Base-by-base conservation (phyloP, 1,139 yeast species). In the Yamadazyma dendronema region DNA sequence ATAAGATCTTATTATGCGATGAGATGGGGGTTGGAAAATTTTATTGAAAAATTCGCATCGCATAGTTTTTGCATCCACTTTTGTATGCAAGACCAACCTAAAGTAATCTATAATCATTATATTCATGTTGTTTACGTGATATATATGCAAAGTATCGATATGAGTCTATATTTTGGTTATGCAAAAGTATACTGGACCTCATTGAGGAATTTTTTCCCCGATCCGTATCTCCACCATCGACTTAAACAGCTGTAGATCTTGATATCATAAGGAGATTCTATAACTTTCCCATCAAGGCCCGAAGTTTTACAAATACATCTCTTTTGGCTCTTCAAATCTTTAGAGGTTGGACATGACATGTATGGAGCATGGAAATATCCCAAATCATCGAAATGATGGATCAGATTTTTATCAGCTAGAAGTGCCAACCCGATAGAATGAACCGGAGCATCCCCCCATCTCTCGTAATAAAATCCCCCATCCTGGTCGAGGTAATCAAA, bases 381-480 rank as follows among this genome's bases (percentile, higher is more conserved):
- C 21, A 92, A 74, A 53, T 89, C 96, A 46, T 89, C 95, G 58
- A 92, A 90, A 59, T 89, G 95, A 52, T 86, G 90, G 35, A 92
- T 74, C 50, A 83, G 79, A 31, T 77, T 59, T 43, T 71, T 77
- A 52, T 85, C 87, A 38, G 88, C 67, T 36, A 92, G 62, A 25
- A 90, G 58, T 1, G 81, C 62, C 4, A 82, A 77, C 0, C 81
- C 97, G 24, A 90, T 74, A 0, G 96, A 73, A 59, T 92, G 97
- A 4, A 92, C 95, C 0, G 98, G 97, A 0, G 97, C 97, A 63
- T 92, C 98, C 3, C 98, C 98, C 98, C 97, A 92, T 47, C 98
- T 68, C 59, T 84, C 94, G 55, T 88, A 88, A 57, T 85, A 85
- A 53, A 90, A 89, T 0, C 96, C 97, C 2, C 95, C 96, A 0